Conservation (phyloP, 139 green algal species). For the Chlorella sorokiniana region DNA sequence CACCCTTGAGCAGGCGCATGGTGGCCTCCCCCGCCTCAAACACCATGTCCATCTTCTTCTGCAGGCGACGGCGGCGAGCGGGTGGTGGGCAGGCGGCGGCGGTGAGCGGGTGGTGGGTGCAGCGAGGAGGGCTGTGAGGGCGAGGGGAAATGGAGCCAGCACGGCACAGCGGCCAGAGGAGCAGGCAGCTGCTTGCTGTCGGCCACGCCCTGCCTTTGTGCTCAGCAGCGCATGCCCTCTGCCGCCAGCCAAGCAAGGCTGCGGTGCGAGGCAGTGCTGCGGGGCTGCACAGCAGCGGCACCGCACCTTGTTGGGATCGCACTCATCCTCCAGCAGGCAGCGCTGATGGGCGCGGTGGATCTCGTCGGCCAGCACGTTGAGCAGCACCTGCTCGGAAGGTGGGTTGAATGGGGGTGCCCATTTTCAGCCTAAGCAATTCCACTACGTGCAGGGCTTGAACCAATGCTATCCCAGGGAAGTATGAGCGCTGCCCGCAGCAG, state of each 20-base stretch:
- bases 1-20: conserved; percentile 88
- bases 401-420: not conserved
- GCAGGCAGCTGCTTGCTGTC: not conserved
- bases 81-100: too few species aligned
- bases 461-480: too few species aligned
- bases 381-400: conserved; percentile 70
- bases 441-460: too few species aligned
- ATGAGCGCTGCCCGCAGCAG: too few species aligned
- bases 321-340: conserved; percentile 68
- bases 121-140: not conserved
- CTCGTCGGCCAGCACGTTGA: conserved; percentile 97
- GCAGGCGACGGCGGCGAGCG: not conserved
- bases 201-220: not conserved
- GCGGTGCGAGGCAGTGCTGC: not conserved
- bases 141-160: not conserved
- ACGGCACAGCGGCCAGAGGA: not conserved
- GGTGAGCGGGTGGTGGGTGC: not conserved
- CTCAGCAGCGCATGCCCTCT: too few species aligned
- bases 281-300: not conserved
- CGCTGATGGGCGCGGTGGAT: conserved; percentile 92
- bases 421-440: too few species aligned
- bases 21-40: conserved; percentile 81
- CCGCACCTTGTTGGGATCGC: conserved; percentile 70
- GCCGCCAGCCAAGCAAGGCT: not conserved
- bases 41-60: conserved; percentile 83